Conservation (phyloP, 345 rosid genomes). For the Citrus sp. region DNA sequence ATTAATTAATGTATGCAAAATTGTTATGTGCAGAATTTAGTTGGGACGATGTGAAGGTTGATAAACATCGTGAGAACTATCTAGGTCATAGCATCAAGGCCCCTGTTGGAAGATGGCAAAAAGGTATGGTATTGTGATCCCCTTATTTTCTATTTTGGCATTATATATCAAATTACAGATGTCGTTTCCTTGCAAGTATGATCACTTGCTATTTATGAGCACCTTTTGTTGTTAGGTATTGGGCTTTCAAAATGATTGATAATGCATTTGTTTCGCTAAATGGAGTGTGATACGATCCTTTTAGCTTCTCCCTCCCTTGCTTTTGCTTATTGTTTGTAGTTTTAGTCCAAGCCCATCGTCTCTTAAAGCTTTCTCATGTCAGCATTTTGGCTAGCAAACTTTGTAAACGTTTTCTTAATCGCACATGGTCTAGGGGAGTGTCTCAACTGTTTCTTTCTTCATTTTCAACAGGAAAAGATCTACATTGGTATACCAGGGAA, state of each 20-base stretch:
- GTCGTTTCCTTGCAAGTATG: not conserved
- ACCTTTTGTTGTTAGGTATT: not conserved
- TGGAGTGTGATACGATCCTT: not conserved
- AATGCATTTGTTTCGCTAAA: not conserved
- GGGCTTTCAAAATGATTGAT: not conserved
- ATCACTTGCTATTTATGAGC: not conserved
- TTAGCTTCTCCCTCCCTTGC: not conserved
- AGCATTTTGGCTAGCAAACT: not conserved
- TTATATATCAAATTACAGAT: not conserved
- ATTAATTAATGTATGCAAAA: not conserved
- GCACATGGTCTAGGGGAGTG: not conserved
- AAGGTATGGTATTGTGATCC: constrained; percentile 44
- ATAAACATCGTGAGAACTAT: constrained; percentile 90
- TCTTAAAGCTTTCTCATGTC: not conserved
- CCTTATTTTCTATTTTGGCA: not conserved
- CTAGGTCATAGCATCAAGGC: constrained; percentile 94
- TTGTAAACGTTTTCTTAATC: not conserved
- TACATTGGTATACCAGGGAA: constrained; percentile 85
- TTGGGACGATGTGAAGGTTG: constrained; percentile 94
- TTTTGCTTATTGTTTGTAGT: not conserved
- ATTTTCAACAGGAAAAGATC: constrained; percentile 72
- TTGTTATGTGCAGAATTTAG: constrained; percentile 59
- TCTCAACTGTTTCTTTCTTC: not conserved
- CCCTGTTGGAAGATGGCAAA: constrained; percentile 98
- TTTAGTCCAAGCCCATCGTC: not conserved